Conservation (phyloP, 495 filamentous ascomycete genomes). For the Neurospora sp. region DNA sequence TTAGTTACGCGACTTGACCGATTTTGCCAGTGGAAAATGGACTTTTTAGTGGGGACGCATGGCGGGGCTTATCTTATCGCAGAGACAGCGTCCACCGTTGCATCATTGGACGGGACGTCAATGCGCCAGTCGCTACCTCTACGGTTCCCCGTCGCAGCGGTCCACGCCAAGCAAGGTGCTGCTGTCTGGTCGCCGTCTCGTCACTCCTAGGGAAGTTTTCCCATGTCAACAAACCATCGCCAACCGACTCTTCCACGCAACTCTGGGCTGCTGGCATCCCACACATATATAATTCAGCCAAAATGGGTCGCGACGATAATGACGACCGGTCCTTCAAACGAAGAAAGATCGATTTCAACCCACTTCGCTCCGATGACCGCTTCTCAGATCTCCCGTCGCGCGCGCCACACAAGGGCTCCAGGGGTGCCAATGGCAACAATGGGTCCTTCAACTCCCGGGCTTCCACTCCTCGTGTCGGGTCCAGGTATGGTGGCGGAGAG, state of each 20-base stretch:
- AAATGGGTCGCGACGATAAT: constrained; percentile 27
- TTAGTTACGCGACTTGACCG: background rate
- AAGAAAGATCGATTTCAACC: constrained; percentile 51
- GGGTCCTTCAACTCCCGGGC: constrained; percentile 28
- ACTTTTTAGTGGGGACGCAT: constrained; percentile 26
- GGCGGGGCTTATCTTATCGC: constrained; percentile 29
- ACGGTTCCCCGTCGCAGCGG: background rate
- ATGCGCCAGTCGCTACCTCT: background rate
- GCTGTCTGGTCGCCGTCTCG: background rate
- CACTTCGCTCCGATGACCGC: constrained; percentile 43
- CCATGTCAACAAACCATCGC: background rate
- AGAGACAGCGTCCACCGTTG: background rate
- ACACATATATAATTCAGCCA: background rate
- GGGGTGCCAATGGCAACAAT: constrained; percentile 19
- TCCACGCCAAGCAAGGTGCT: background rate
- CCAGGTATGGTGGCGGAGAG: constrained; percentile 26
- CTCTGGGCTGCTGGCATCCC: background rate
- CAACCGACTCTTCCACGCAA: background rate
- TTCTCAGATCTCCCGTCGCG: constrained; percentile 48
- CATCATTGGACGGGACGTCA: background rate
- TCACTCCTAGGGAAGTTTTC: background rate
- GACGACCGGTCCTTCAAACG: constrained; percentile 48
- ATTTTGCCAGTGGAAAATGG: constrained; percentile 2
- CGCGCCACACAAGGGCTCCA: constrained; percentile 4
- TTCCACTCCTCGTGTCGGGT: constrained; percentile 40